A percentile compares a stretch with the other conserved stretches of the same genome.
Evolutionary conservation across 192 early-diverging fungal species (phyloP).

Genomic region (Lobosporangium transversale): DNA sequence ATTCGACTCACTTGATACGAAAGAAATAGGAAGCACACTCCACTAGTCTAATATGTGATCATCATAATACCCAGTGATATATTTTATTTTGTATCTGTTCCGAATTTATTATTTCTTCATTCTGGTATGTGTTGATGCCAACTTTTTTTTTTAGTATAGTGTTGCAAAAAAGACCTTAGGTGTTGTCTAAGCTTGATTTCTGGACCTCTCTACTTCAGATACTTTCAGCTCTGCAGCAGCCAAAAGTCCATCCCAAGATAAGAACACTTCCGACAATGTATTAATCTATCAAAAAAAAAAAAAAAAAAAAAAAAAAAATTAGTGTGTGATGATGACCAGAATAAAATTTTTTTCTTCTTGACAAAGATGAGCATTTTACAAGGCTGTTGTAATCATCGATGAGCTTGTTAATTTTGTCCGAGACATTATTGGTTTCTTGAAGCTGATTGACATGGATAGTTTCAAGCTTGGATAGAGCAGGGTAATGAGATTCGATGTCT

Average conservation of each 20-base stretch:
- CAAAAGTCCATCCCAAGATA: slow-evolving; percentile 45
- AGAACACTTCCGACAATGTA: slow-evolving; percentile 41
- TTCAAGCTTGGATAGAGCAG: slow-evolving; percentile 35
- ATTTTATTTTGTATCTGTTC: too few relatives aligned
- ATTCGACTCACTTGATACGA: slow-evolving; percentile 19
- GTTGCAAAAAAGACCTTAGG: too few relatives aligned
- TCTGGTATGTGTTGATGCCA: too few relatives aligned
- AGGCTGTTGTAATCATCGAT: slow-evolving; percentile 43
- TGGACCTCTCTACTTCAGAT: slow-evolving; percentile 30
- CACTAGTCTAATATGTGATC: too few relatives aligned
- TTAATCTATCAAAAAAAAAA: slow-evolving; percentile 32
- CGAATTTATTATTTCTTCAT: too few relatives aligned
- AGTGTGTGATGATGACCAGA: background rate
- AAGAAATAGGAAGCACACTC: too few relatives aligned
- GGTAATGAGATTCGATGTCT: slow-evolving; percentile 45
- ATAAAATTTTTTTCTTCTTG: background rate
- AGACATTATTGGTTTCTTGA: slow-evolving; percentile 37
- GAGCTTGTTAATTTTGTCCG: slow-evolving; percentile 37
- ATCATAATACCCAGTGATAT: too few relatives aligned
- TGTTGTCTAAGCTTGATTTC: background rate
- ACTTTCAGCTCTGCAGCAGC: slow-evolving; percentile 40
- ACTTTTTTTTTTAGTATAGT: too few relatives aligned
- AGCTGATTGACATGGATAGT: slow-evolving; percentile 41
- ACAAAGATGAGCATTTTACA: background rate
- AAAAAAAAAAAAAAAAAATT: background rate